A percentile compares a stretch with the other conserved stretches of the same genome.
Conservation (phyloP, 2,329 filamentous ascomycete genomes). For the Malbranchea zuffiana region DNA sequence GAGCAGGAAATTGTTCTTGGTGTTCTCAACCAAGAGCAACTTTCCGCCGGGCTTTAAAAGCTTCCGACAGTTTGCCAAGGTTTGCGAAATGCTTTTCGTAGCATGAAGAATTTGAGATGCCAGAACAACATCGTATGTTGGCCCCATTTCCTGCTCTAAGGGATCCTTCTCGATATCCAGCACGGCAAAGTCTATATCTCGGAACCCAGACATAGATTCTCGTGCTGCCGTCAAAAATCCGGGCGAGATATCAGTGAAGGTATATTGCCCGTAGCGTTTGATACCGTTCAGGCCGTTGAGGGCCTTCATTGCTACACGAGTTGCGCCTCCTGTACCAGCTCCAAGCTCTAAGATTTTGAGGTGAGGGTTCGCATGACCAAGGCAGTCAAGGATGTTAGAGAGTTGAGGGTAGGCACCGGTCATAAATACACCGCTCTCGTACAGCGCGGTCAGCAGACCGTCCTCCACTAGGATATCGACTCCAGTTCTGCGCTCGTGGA, state of each 20-base stretch:
- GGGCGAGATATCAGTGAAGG: constrained; percentile 36
- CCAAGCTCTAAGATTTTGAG: constrained; percentile 15
- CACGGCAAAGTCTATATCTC: constrained; percentile 11
- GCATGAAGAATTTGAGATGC: constrained; percentile 32
- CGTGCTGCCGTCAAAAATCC: constrained; percentile 31
- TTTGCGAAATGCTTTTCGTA: constrained; percentile 17
- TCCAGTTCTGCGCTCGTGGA: background rate
- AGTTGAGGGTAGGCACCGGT: too few relatives aligned
- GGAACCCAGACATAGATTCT: constrained; percentile 17
- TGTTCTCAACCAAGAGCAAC: constrained; percentile 12
- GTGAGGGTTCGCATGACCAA: constrained; percentile 21
- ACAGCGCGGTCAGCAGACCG: background rate
- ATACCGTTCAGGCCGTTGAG: constrained; percentile 6
- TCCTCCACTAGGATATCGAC: constrained; percentile 1
- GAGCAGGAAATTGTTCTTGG: constrained; percentile 8
- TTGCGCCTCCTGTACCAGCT: constrained; percentile 14
- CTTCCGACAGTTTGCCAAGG: constrained; percentile 7
- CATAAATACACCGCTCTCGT: too few relatives aligned
- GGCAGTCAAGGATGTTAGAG: constrained; percentile 15
- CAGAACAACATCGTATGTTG: constrained; percentile 28
- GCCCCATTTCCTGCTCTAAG: constrained; percentile 12
- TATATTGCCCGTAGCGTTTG: constrained; percentile 1
- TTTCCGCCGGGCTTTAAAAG: constrained; percentile 15
- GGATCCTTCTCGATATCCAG: constrained; percentile 16
- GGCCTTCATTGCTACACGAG: constrained; percentile 3